A percentile compares a stretch with the other conserved stretches of the same genome.
Conservation (phyloP, 192 early-diverging fungal genomes). For the Coemansia reversa region DNA sequence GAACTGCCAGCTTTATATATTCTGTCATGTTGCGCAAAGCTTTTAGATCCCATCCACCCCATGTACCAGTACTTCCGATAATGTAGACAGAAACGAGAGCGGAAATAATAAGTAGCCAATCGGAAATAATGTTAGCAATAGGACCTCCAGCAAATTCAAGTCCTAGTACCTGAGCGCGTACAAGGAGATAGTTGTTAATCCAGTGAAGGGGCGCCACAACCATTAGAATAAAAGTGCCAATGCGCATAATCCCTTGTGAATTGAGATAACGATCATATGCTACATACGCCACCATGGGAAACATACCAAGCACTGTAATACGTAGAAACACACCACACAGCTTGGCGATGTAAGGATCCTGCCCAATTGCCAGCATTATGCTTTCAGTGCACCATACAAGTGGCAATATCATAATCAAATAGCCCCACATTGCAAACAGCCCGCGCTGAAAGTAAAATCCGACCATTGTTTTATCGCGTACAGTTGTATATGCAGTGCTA, state of each 20-base stretch:
- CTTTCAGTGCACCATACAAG: conserved; percentile 43
- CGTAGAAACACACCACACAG: conserved; percentile 62
- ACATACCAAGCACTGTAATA: conserved; percentile 68
- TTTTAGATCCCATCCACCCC: conserved; percentile 81
- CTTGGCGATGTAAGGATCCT: conserved; percentile 64
- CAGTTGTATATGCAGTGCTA: conserved; percentile 23
- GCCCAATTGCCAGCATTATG: conserved; percentile 66
- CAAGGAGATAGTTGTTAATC: conserved; percentile 75
- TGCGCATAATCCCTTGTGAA: conserved; percentile 83
- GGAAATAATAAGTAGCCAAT: conserved; percentile 70
- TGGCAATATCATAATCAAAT: conserved; percentile 8
- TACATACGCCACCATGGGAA: conserved; percentile 77
- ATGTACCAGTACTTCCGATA: conserved; percentile 62
- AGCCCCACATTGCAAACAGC: conserved; percentile 15
- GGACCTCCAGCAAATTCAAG: conserved; percentile 85
- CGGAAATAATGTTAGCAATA: conserved; percentile 69
- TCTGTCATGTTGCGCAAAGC: conserved; percentile 60
- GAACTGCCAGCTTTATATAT: conserved; percentile 70
- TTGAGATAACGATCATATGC: conserved; percentile 81
- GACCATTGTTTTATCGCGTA: conserved; percentile 35
- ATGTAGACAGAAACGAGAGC: conserved; percentile 63
- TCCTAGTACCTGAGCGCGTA: conserved; percentile 62
- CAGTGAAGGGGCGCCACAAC: conserved; percentile 73
- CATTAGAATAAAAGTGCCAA: conserved; percentile 68
- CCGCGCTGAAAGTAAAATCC: conserved; percentile 42